Conservation (phyloP, 2,329 filamentous ascomycete genomes). For the Fusarium humuli region DNA sequence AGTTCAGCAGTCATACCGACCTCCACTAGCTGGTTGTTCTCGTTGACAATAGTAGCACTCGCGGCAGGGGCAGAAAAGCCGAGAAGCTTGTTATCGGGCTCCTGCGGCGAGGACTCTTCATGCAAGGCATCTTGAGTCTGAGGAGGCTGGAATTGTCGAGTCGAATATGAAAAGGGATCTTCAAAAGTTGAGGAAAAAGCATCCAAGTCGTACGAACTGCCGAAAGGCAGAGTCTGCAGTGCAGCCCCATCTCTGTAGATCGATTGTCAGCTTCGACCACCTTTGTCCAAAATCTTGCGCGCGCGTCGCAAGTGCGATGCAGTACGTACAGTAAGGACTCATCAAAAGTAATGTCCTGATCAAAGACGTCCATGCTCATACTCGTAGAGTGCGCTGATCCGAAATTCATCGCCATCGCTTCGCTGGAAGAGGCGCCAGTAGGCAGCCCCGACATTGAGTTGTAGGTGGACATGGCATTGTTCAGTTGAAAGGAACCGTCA, state of each 20-base stretch:
- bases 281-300: conserved; percentile 12
- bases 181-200: conserved; percentile 72
- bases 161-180: conserved; percentile 72
- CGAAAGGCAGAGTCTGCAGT: conserved; percentile 62
- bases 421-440: conserved; percentile 57
- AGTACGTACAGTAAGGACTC: conserved; percentile 64
- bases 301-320: conserved; percentile 25
- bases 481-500: conserved; percentile 49
- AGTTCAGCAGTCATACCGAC: conserved; percentile 78
- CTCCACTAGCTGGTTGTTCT: conserved; percentile 71
- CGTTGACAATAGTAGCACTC: conserved; percentile 73
- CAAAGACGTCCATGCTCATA: conserved; percentile 64
- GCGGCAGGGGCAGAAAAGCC: conserved; percentile 75
- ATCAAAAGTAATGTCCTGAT: conserved; percentile 65
- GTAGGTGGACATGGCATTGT: conserved; percentile 69
- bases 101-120: conserved; percentile 64
- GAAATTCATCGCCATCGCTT: conserved; percentile 61
- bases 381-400: conserved; percentile 49
- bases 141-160: conserved; percentile 59
- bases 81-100: conserved; percentile 77
- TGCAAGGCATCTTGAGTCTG: conserved; percentile 58
- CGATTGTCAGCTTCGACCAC: conserved; percentile 29
- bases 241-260: conserved; percentile 50
- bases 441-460: conserved; percentile 66
- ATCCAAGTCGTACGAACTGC: conserved; percentile 71